Conservation (phyloP, 2,329 filamentous ascomycete species). For the Fusarium neocosmosporiellum region DNA sequence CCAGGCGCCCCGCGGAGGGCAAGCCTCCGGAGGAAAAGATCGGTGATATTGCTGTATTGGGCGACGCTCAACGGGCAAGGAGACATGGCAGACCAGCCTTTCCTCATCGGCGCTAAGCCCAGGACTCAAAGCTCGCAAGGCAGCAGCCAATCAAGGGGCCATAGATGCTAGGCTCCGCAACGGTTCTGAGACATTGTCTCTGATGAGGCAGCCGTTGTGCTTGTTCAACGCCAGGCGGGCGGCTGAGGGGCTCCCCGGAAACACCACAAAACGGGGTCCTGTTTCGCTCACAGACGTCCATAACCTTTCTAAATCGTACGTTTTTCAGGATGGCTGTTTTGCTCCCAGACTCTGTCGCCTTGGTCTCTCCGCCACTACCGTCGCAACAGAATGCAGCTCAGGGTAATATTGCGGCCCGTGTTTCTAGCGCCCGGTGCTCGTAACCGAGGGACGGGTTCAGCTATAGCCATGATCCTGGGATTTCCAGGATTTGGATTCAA, state of each 20-base stretch:
- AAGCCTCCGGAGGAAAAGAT: constrained; percentile 13
- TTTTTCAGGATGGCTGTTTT: constrained; percentile 16
- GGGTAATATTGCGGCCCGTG: constrained; percentile 17
- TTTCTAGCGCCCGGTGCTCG: constrained; percentile 20
- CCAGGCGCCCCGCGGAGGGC: neutral
- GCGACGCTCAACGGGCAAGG: constrained; percentile 10
- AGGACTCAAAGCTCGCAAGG: constrained; percentile 8
- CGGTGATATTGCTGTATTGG: constrained; percentile 17
- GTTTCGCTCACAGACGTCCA: constrained; percentile 16
- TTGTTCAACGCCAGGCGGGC: constrained; percentile 29
- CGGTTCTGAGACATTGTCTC: constrained; percentile 34
- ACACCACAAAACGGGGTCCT: constrained; percentile 19
- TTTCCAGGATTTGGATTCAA: constrained; percentile 7
- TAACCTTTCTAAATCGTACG: constrained; percentile 29
- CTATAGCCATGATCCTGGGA: constrained; percentile 16
- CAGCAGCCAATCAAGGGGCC: constrained; percentile 26
- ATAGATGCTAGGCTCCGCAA: constrained; percentile 6
- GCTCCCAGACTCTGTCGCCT: neutral
- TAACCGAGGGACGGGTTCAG: constrained; percentile 6
- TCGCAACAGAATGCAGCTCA: constrained; percentile 2
- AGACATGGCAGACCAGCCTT: constrained; percentile 13
- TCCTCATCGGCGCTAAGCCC: constrained; percentile 31
- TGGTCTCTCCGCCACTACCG: constrained; percentile 5
- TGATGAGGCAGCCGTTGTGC: constrained; percentile 38
- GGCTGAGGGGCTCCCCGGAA: constrained; percentile 18